Evolutionary conservation across 345 rosid species (phyloP), one percentile per base, ranked within the genome.

Genomic region (Eucalyptus regnans): DNA sequence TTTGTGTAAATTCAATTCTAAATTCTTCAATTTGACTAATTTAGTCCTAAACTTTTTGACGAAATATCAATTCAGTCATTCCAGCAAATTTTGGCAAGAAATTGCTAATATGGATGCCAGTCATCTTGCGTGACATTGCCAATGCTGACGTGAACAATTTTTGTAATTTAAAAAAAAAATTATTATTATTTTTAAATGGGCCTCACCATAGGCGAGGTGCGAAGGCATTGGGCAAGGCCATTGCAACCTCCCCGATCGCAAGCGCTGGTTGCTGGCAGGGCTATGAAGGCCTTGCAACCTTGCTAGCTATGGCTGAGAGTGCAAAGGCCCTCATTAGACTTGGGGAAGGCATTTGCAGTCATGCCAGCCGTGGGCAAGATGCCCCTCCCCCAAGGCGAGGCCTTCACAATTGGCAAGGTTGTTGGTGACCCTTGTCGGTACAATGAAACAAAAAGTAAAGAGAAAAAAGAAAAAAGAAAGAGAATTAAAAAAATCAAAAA

Each of bases 211-310:
- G 58, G 58, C 0, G 58, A 52, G 58, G 58, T 52, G 58, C 1
- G 2, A 52, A 20, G 25, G 58, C 58, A 52, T 52, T 8, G 10
- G 25, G 25, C 52, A 52, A 52, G 25, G 58, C 58, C 25, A 52
- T 52, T 52, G 58, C 23, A 52, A 52, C 58, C 25, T 52, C 58
- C 23, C 0, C 0, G 1, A 18, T 52, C 5, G 2, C 58, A 52
- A 52, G 25, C 1, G 10, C 0, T 1, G 10, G 4, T 52, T 7
- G 13, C 12, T 56, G 5, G 29, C 7, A 56, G 0, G 1, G 62
- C 62, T 25, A 23, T 56, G 29, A 56, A 56, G 27, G 62, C 62
- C 62, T 56, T 25, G 29, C 6, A 22, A 0, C 62, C 13, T 25
- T 9, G 13, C 13, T 56, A 23, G 62, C 62, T 56, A 56, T 10